phyloP scores from a whole-genome alignment of 2,329 filamentous ascomycete genomes.

The Paecilomyces sp. region DNA sequence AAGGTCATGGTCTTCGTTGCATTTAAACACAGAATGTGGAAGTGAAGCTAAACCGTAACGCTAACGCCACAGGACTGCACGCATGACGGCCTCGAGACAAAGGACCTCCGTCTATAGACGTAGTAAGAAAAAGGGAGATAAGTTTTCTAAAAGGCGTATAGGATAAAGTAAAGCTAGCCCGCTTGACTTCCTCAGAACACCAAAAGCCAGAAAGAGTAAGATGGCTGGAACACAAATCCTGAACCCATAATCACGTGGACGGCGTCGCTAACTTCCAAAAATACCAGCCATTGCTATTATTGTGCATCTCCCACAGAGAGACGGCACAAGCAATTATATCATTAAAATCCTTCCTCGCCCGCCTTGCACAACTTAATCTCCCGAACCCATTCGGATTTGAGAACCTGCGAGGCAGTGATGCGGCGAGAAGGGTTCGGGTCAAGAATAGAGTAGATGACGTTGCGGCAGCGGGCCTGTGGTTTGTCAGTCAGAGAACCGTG shows the following conservation, averaged over 20 bases:
- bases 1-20: background rate
- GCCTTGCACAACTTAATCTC: conserved; percentile 97
- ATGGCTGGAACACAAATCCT: background rate
- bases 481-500: background rate
- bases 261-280: background rate
- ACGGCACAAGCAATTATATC: conserved; percentile 10
- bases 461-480: conserved; percentile 81
- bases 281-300: background rate
- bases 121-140: background rate
- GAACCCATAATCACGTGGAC: background rate
- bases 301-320: background rate
- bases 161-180: background rate
- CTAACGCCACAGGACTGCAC: background rate
- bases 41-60: background rate
- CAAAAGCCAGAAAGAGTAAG: background rate
- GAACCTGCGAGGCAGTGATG: conserved; percentile 90
- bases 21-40: background rate
- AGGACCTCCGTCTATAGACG: background rate
- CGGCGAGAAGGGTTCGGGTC: conserved; percentile 89
- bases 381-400: conserved; percentile 97
- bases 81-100: background rate
- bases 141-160: background rate
- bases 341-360: conserved; percentile 81
- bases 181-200: background rate
- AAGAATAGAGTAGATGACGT: conserved; percentile 97